A percentile compares a stretch with the other conserved stretches of the same genome.
These are phyloP conservation scores for Kwoniella dejecticola DNA, from an alignment of 768 basidiomycete genomes.

Conservation along the genomic window DNA sequence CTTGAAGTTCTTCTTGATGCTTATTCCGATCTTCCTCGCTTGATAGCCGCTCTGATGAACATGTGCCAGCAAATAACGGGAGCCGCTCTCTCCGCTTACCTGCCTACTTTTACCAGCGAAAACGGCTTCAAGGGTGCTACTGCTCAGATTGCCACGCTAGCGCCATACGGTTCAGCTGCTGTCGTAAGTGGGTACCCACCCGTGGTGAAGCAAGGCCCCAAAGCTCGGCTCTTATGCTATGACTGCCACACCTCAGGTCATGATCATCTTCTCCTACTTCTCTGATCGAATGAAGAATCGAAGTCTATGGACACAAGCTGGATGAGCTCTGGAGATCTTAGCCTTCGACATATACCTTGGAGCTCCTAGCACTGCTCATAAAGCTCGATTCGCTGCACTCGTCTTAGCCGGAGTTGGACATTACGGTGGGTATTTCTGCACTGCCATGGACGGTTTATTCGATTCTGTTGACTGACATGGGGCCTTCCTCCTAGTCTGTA, in stretches of 20 bases:
- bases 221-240: too few species aligned
- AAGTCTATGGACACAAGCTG: constrained; percentile 17
- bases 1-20: not conserved
- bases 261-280: constrained; percentile 23
- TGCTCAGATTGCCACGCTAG: constrained; percentile 30
- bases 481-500: constrained; percentile 9
- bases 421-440: constrained; percentile 31
- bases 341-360: constrained; percentile 29
- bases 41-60: constrained; percentile 11
- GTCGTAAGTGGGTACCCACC: too few species aligned
- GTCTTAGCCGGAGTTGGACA: constrained; percentile 28
- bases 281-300: constrained; percentile 21
- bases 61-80: constrained; percentile 30
- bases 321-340: constrained; percentile 20
- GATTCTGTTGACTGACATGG: not conserved
- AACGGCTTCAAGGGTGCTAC: constrained; percentile 30
- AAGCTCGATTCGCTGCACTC: constrained; percentile 26
- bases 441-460: too few species aligned
- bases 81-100: constrained; percentile 27
- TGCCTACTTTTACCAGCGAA: constrained; percentile 29
- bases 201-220: too few species aligned
- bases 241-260: too few species aligned
- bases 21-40: not conserved
- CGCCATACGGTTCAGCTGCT: constrained; percentile 25
- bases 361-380: constrained; percentile 2